phyloP scores from a whole-genome alignment of 2,329 filamentous ascomycete genomes.

The Cladosporium sp. region DNA sequence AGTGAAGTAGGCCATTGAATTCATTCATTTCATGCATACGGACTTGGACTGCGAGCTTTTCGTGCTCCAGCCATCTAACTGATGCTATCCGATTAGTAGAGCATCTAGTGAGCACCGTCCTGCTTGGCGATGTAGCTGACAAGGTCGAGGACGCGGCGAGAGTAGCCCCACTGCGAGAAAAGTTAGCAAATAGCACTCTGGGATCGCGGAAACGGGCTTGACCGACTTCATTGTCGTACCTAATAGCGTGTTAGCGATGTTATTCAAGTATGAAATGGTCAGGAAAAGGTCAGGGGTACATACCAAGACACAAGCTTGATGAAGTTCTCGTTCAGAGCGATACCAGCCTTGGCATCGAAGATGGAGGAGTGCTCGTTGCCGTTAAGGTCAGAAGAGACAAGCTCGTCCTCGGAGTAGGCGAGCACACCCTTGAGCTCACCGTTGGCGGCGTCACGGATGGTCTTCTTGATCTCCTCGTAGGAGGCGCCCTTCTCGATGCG shows the following conservation, averaged over 20 bases:
- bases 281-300: neutral
- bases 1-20: neutral
- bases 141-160: conserved; percentile 64
- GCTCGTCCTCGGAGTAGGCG: conserved; percentile 92
- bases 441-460: conserved; percentile 70
- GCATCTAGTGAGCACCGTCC: conserved; percentile 30
- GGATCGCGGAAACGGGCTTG: neutral
- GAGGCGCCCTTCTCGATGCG: conserved; percentile 84
- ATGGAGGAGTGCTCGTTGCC: conserved; percentile 93
- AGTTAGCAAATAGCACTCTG: conserved; percentile 14
- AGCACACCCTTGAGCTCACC: conserved; percentile 87
- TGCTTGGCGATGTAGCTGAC: conserved; percentile 40
- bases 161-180: conserved; percentile 94
- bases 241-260: conserved; percentile 35
- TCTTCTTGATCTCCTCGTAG: conserved; percentile 90
- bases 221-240: neutral
- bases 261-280: conserved; percentile 51
- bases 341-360: conserved; percentile 99
- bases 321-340: conserved; percentile 97
- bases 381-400: conserved; percentile 91
- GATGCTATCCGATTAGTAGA: neutral
- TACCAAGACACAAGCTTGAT: conserved; percentile 89
- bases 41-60: neutral
- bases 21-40: conserved; percentile 2
- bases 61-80: neutral